These are phyloP conservation scores for Acrodontium crateriforme DNA, from an alignment of 2,329 filamentous ascomycete genomes.

Conservation along the genomic window DNA sequence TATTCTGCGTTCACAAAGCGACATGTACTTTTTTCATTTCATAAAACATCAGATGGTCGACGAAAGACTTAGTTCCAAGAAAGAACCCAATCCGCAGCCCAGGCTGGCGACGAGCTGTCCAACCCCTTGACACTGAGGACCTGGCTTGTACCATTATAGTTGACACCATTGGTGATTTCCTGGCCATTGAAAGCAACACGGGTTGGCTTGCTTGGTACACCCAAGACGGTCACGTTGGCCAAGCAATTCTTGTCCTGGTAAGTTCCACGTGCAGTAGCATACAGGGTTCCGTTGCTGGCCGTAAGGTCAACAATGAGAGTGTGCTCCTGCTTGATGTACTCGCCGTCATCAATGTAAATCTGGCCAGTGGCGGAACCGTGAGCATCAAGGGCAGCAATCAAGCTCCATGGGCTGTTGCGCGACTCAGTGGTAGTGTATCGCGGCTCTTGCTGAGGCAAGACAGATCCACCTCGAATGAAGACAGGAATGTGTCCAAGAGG, in stretches of 20 bases:
- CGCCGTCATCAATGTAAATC: slow-evolving; percentile 64
- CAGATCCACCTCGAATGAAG: slow-evolving; percentile 52
- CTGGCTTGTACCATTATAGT: slow-evolving; percentile 35
- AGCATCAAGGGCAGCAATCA: slow-evolving; percentile 47
- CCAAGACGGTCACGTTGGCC: slow-evolving; percentile 49
- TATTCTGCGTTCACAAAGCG: too few species aligned
- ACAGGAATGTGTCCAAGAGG: slow-evolving; percentile 58
- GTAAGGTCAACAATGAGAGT: slow-evolving; percentile 39
- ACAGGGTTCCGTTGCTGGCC: slow-evolving; percentile 33
- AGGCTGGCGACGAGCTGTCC: slow-evolving; percentile 41
- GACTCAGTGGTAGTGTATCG: slow-evolving; percentile 52
- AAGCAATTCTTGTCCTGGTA: slow-evolving; percentile 45
- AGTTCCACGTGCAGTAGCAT: slow-evolving; percentile 35
- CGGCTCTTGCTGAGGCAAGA: slow-evolving; percentile 55
- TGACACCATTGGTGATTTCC: slow-evolving; percentile 25
- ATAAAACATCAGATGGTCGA: neutral
- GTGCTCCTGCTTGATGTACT: slow-evolving; percentile 44
- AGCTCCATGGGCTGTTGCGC: slow-evolving; percentile 50
- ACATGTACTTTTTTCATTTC: too few species aligned
- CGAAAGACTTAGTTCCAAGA: slow-evolving; percentile 32
- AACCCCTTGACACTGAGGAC: slow-evolving; percentile 40
- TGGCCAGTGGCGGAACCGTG: slow-evolving; percentile 44
- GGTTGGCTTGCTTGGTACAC: slow-evolving; percentile 29
- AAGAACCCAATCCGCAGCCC: slow-evolving; percentile 42
- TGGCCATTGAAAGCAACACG: slow-evolving; percentile 44